phyloP scores from a whole-genome alignment of 352 stramenopile genomes.

The Pythium dissimile region DNA sequence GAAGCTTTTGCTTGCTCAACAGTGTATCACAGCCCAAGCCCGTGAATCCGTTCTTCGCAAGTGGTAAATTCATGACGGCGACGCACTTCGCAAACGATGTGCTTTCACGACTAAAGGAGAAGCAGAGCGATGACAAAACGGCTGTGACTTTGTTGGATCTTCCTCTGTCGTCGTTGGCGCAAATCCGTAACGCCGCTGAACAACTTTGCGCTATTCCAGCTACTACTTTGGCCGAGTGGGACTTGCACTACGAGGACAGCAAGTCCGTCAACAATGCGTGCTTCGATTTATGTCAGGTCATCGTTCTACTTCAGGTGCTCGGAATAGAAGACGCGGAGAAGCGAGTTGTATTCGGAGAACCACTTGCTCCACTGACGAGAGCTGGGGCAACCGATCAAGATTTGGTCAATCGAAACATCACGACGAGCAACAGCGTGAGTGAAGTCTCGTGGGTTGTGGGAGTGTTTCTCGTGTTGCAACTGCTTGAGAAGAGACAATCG shows the following conservation, averaged over 20 bases:
- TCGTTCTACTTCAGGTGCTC: conserved; percentile 59
- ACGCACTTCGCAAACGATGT: conserved; percentile 30
- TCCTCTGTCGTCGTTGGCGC: conserved; percentile 39
- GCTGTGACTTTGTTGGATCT: conserved; percentile 26
- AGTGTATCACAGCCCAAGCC: conserved; percentile 41
- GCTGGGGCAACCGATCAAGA: conserved; percentile 8
- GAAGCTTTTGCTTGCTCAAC: conserved; percentile 50
- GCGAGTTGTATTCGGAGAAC: conserved; percentile 54
- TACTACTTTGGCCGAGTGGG: conserved; percentile 5
- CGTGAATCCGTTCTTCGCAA: conserved; percentile 46
- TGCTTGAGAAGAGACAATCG: conserved; percentile 48
- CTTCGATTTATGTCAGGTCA: conserved; percentile 57
- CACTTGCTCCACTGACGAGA: conserved; percentile 30
- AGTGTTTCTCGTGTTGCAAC: conserved; percentile 63
- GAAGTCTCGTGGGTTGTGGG: conserved; percentile 65
- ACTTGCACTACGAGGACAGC: conserved; percentile 16
- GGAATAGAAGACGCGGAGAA: conserved; percentile 46
- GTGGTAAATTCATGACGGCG: conserved; percentile 28
- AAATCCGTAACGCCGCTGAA: conserved; percentile 33
- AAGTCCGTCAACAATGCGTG: conserved; percentile 30
- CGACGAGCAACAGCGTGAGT: conserved; percentile 9
- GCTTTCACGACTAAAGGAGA: conserved; percentile 20
- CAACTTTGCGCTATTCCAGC: conserved; percentile 29
- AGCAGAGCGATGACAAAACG: conserved; percentile 1
- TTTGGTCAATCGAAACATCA: conserved; percentile 11